These are phyloP conservation scores for Leucosporidium scottii DNA, from an alignment of 768 basidiomycete species.

Conservation along the genomic window DNA sequence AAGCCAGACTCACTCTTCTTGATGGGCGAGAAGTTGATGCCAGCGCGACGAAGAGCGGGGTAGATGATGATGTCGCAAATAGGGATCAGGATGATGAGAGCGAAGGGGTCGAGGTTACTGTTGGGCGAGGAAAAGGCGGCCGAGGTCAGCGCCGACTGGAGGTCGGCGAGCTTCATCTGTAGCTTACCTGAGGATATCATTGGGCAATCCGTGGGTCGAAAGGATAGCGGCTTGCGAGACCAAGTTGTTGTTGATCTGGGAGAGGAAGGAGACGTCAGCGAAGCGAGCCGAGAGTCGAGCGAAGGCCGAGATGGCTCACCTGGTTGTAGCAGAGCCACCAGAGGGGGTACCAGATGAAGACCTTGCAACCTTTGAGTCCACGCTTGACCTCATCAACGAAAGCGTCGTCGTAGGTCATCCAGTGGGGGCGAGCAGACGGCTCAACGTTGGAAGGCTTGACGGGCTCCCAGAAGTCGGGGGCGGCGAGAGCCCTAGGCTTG, in stretches of 20 bases:
- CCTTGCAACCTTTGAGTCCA: conserved; percentile 41
- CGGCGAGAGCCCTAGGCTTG: conserved; percentile 10
- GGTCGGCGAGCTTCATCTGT: no score
- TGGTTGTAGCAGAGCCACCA: conserved; percentile 34
- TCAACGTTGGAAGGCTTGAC: conserved; percentile 32
- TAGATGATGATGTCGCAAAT: conserved; percentile 39
- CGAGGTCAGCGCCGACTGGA: background rate
- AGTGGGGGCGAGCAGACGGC: conserved; percentile 32
- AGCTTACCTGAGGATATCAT: conserved; percentile 36
- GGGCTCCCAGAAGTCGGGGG: conserved; percentile 35
- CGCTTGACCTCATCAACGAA: conserved; percentile 40
- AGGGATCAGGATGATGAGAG: conserved; percentile 40
- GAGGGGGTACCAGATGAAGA: conserved; percentile 38
- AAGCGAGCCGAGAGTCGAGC: background rate
- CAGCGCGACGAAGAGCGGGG: conserved; percentile 35
- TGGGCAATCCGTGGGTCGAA: conserved; percentile 38
- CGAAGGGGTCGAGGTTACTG: conserved; percentile 30
- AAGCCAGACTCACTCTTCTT: conserved; percentile 22
- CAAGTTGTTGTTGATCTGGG: conserved; percentile 31
- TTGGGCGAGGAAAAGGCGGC: background rate
- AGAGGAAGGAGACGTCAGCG: background rate
- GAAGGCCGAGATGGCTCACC: conserved; percentile 19
- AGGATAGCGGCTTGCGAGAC: conserved; percentile 39
- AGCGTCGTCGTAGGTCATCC: conserved; percentile 38
- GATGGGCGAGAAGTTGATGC: conserved; percentile 38